These are phyloP conservation scores for Avena eriantha DNA, from an alignment of 176 grass and related monocot species.

Conservation along the genomic window DNA sequence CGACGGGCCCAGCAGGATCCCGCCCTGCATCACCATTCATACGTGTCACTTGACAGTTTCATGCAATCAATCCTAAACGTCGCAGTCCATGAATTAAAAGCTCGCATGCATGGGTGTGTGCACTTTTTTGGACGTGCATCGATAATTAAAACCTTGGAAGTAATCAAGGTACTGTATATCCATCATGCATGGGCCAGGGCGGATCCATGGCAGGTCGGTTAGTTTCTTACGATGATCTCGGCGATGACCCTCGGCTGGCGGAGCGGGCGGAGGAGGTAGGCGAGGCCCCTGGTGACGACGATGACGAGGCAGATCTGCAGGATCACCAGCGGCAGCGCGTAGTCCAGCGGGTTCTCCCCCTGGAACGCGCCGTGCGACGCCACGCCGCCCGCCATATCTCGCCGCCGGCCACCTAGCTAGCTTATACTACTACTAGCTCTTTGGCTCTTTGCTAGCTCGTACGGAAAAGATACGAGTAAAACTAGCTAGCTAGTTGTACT, in stretches of 20 bases:
- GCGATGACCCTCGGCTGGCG: constrained; percentile 88
- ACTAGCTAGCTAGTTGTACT: too few species aligned
- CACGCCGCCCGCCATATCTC: constrained; percentile 29
- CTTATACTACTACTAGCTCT: too few species aligned
- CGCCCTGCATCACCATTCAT: constrained; percentile 48
- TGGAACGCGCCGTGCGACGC: constrained; percentile 80
- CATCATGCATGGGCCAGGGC: too few species aligned
- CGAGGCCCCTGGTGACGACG: constrained; percentile 74
- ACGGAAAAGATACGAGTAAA: too few species aligned
- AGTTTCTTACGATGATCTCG: constrained; percentile 81
- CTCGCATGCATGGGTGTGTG: too few species aligned
- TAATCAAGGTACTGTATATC: too few species aligned
- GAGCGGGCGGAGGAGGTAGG: constrained; percentile 78
- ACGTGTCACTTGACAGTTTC: not conserved
- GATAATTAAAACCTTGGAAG: too few species aligned
- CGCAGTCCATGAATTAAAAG: too few species aligned
- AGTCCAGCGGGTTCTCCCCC: constrained; percentile 70
- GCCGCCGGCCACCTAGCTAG: too few species aligned
- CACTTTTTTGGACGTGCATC: too few species aligned
- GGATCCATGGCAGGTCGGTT: not conserved
- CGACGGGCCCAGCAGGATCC: constrained; percentile 73
- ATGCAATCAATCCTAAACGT: too few species aligned
- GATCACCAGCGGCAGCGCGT: constrained; percentile 70
- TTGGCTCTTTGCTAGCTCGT: too few species aligned
- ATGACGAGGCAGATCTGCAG: constrained; percentile 92